Conservation (phyloP, 1,139 yeast species). For the Candida anutae region DNA sequence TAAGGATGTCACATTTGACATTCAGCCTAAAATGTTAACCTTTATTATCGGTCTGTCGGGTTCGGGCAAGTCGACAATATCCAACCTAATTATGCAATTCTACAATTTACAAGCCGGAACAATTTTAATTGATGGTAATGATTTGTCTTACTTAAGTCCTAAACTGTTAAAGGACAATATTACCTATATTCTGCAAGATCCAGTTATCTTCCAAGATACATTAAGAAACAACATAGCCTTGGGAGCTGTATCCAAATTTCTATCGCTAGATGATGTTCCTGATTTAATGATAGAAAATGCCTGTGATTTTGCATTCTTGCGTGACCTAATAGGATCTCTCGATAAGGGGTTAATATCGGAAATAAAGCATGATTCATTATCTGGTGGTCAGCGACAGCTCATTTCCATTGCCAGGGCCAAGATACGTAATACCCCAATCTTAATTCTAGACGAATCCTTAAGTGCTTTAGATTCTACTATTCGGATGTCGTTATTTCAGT, state of each 20-base stretch:
- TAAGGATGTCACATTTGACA: slow-evolving; percentile 31
- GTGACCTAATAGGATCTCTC: slow-evolving; percentile 35
- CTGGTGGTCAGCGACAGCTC: slow-evolving; percentile 90
- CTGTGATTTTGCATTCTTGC: slow-evolving; percentile 42
- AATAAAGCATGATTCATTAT: slow-evolving; percentile 48
- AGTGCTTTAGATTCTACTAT: slow-evolving; percentile 65
- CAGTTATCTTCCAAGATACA: slow-evolving; percentile 57
- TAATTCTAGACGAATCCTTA: slow-evolving; percentile 78
- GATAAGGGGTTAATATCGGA: slow-evolving; percentile 49
- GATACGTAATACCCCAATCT: slow-evolving; percentile 60
- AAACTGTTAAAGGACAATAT: slow-evolving; percentile 56
- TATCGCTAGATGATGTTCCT: slow-evolving; percentile 17
- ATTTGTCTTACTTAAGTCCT: slow-evolving; percentile 33
- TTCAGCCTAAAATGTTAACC: slow-evolving; percentile 42
- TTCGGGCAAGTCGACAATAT: slow-evolving; percentile 82
- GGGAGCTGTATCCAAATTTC: slow-evolving; percentile 22
- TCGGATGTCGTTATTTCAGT: slow-evolving; percentile 36
- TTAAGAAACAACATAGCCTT: slow-evolving; percentile 57
- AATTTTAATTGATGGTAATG: slow-evolving; percentile 48
- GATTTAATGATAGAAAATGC: slow-evolving; percentile 33
- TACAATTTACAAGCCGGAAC: slow-evolving; percentile 43
- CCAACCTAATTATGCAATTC: slow-evolving; percentile 52
- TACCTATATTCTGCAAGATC: slow-evolving; percentile 65
- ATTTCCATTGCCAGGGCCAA: slow-evolving; percentile 78
- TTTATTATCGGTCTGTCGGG: slow-evolving; percentile 84